A percentile compares a stretch with the other conserved stretches of the same genome.
Evolutionary conservation across 495 filamentous ascomycete genomes (phyloP).

Genomic region (Podospora anserina): DNA sequence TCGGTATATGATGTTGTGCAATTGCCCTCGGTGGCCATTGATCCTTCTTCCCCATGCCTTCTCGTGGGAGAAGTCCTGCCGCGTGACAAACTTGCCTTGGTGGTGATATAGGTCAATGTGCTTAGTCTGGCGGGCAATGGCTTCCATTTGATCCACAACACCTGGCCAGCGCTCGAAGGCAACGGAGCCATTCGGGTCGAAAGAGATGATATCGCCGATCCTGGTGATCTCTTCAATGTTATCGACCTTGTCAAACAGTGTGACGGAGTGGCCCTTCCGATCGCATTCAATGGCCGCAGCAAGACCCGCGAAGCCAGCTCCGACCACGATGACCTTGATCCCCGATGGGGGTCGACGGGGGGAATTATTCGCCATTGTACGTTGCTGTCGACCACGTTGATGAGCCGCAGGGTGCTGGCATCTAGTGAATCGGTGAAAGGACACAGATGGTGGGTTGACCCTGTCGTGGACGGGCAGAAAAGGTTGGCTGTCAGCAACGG

Average conservation of each 20-base stretch:
- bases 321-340: constrained; percentile 59
- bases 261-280: constrained; percentile 35
- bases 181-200: constrained; percentile 48
- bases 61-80: constrained; percentile 33
- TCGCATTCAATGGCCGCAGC: constrained; percentile 60
- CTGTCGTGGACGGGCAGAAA: background rate
- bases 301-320: constrained; percentile 60
- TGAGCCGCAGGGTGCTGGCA: background rate
- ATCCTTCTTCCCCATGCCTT: constrained; percentile 34
- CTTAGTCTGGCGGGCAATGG: constrained; percentile 46
- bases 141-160: constrained; percentile 46
- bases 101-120: constrained; percentile 37
- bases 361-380: constrained; percentile 21
- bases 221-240: constrained; percentile 43
- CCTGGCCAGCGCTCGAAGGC: constrained; percentile 50
- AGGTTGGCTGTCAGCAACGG: background rate
- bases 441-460: too few relatives aligned
- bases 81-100: constrained; percentile 32
- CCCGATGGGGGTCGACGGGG: constrained; percentile 37
- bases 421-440: background rate
- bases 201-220: constrained; percentile 52
- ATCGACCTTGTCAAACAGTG: constrained; percentile 38
- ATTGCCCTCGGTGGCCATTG: constrained; percentile 62
- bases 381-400: background rate
- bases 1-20: constrained; percentile 58